Evolutionary conservation across 2,329 filamentous ascomycete species (phyloP).

Genomic region (Chaetomium sp.): DNA sequence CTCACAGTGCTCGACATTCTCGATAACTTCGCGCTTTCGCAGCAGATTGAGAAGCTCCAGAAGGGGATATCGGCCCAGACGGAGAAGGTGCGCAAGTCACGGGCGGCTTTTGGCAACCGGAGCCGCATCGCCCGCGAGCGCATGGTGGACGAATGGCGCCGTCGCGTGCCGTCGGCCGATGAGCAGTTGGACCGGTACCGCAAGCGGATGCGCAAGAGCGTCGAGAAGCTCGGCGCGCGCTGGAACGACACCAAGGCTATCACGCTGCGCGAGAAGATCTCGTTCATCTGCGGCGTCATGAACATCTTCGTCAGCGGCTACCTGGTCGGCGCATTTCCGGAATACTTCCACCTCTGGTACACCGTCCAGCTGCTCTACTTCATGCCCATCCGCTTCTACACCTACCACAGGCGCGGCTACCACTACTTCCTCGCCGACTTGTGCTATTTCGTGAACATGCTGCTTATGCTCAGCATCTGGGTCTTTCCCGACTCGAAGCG

Average conservation of each 20-base stretch:
- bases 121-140: slow-evolving; percentile 76
- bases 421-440: slow-evolving; percentile 97
- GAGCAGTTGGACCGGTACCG: slow-evolving; percentile 90
- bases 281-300: slow-evolving; percentile 91
- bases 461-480: slow-evolving; percentile 79
- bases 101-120: slow-evolving; percentile 69
- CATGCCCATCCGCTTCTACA: slow-evolving; percentile 91
- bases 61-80: slow-evolving; percentile 75
- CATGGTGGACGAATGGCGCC: slow-evolving; percentile 89
- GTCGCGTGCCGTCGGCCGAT: slow-evolving; percentile 76
- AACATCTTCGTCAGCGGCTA: slow-evolving; percentile 98
- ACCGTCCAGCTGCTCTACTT: slow-evolving; percentile 83
- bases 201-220: slow-evolving; percentile 76
- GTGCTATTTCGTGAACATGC: slow-evolving; percentile 95
- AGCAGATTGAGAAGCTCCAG: slow-evolving; percentile 87
- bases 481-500: slow-evolving; percentile 84
- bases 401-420: slow-evolving; percentile 84
- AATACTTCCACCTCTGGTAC: slow-evolving; percentile 92
- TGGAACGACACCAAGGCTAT: slow-evolving; percentile 91
- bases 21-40: slow-evolving; percentile 85
- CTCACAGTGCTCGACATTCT: slow-evolving; percentile 88
- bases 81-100: slow-evolving; percentile 75
- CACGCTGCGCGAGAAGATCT: slow-evolving; percentile 84
- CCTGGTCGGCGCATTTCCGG: slow-evolving; percentile 75
- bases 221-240: slow-evolving; percentile 76